phyloP scores from a whole-genome alignment of 139 green algal species.

The Astrephomene gubernaculifera region DNA sequence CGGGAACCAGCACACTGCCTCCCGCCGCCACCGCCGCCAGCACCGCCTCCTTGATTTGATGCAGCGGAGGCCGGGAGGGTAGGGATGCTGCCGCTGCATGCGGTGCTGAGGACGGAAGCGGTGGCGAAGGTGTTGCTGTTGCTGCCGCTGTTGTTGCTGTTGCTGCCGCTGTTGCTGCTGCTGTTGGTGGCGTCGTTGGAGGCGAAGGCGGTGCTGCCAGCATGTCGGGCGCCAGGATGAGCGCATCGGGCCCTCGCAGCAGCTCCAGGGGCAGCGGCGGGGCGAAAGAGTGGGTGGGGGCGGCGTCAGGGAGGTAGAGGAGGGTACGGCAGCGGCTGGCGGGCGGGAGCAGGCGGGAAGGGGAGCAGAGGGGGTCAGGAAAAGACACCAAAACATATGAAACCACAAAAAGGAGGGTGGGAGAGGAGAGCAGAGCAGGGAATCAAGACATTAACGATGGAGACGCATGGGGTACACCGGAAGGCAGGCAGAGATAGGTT shows the following conservation, averaged over 20 bases:
- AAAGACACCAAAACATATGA: too few relatives aligned
- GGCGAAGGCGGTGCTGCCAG: neutral
- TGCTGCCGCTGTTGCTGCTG: too few relatives aligned
- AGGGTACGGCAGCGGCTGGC: slow-evolving; percentile 34
- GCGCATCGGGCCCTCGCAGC: neutral
- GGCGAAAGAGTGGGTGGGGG: slow-evolving; percentile 33
- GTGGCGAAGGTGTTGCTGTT: too few relatives aligned
- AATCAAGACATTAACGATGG: too few relatives aligned
- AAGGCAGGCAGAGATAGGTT: too few relatives aligned
- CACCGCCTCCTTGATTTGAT: slow-evolving; percentile 16
- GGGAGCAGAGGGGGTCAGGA: neutral
- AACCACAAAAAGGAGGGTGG: too few relatives aligned
- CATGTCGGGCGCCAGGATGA: slow-evolving; percentile 15
- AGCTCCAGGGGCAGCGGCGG: slow-evolving; percentile 26
- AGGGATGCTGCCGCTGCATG: too few relatives aligned
- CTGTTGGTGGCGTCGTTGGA: neutral
- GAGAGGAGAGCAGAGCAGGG: too few relatives aligned
- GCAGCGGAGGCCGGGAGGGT: neutral
- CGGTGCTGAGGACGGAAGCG: too few relatives aligned
- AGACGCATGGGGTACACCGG: too few relatives aligned
- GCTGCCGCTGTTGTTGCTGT: too few relatives aligned
- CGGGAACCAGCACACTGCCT: slow-evolving; percentile 7
- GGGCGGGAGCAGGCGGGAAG: neutral
- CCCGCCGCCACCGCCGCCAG: slow-evolving; percentile 11
- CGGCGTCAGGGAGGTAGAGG: slow-evolving; percentile 27